Base-by-base conservation (phyloP, 2,329 filamentous ascomycete genomes). In the Lachnellula cervina region DNA sequence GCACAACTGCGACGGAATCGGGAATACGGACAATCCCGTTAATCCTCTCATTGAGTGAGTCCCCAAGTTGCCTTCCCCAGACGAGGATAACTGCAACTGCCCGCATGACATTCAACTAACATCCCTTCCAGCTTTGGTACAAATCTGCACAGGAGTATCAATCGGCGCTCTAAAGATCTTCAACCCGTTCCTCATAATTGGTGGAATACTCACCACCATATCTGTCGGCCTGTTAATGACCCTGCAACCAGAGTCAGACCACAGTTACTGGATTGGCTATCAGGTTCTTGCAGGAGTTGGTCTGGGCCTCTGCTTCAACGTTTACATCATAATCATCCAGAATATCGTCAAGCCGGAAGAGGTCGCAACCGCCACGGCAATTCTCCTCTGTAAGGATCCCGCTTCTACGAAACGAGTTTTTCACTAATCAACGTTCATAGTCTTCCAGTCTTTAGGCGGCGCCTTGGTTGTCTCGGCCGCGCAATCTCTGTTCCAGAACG, bases 231-330 rank as follows among this genome's bases (percentile, higher is more conserved):
- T 84, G 57, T 73, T 83, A 57, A 77, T 79, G 0, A 81, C 77
- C 0, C 74, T 81, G 19, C 66, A 70, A 25, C 70, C 79, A 2
- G 60, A 74, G 60, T 81, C 77, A 4, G 69, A 73, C 1, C 64
- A 76, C 5, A 63, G 69, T n/a, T 69, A 72, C 34, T 83, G 80
- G 80, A 78, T 82, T 58, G 79, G 79, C 21, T 82, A 78, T 66
- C 80, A 82, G 62, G 76, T 80, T 49, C 63, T 84, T 23, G 70
- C 60, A 21, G 81, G 80, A 38, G 70, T 81, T 5, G 80, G 80
- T 37, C 73, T 79, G 7, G 82, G 82, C 2, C 70, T 79, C 25
- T 79, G 80, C 13, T 80, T 85, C 75, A 81, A 84, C 63, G 76
- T 79, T 1, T 72, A 77, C 17, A 73, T 74, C 54, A 76, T 85